Evolutionary conservation across 179 eudicot genomes (phyloP).

Genomic region (Beta macrorhiza): DNA sequence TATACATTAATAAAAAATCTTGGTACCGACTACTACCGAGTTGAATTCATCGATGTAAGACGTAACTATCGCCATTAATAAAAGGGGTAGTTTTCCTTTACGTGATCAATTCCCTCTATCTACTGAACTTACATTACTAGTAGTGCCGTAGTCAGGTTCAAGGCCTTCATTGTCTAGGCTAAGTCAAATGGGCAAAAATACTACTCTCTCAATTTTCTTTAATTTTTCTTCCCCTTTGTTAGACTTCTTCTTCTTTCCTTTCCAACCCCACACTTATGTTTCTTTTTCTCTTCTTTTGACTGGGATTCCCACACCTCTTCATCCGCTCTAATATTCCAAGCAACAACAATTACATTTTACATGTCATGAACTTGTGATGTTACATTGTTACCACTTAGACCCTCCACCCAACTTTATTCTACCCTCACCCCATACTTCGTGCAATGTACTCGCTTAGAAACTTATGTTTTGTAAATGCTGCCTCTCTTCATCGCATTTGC

Average conservation of each 20-base stretch:
- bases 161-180: constrained; percentile 8
- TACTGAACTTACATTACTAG: not conserved
- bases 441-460: not conserved
- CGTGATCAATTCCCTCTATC: constrained; percentile 4
- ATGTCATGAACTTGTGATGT: not conserved
- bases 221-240: not conserved
- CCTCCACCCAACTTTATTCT: not conserved
- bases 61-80: too few species aligned
- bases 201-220: not conserved
- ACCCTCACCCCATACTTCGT: constrained; percentile 6
- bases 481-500: too few species aligned
- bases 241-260: not conserved
- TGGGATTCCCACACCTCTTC: not conserved
- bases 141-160: not conserved
- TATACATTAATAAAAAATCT: too few species aligned
- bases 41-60: too few species aligned
- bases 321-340: constrained; percentile 19
- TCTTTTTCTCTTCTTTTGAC: not conserved
- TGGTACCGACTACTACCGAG: too few species aligned
- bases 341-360: constrained; percentile 16
- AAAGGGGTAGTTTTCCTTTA: not conserved
- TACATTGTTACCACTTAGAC: not conserved
- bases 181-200: constrained; percentile 21
- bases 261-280: constrained; percentile 5
- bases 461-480: not conserved